Percentiles rank a stretch among this genome's conserved stretches.
phyloP scores from a whole-genome alignment of 345 rosid genomes.

The Microcos paniculata region DNA sequence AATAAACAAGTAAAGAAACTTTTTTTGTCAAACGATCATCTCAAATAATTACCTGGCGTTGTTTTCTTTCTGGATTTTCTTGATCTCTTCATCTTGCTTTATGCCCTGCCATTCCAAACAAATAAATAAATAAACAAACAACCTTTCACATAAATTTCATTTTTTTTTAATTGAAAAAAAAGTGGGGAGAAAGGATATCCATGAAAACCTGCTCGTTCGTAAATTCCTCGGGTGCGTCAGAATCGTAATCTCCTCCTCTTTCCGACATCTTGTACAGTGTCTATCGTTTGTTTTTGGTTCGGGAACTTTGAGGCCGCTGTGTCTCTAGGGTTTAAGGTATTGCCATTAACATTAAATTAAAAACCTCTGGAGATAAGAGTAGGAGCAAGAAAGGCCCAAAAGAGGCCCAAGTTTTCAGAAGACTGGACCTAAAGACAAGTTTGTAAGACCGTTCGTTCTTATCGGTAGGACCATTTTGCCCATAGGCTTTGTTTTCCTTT shows the following conservation, averaged over 20 bases:
- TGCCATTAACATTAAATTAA: background rate
- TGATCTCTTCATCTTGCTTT: slow-evolving; percentile 56
- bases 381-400: background rate
- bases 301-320: background rate
- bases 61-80: slow-evolving; percentile 58
- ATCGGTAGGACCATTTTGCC: too few species aligned
- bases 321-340: slow-evolving; percentile 29
- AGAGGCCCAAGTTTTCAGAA: background rate
- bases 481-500: background rate
- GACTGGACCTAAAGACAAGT: background rate
- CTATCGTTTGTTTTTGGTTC: background rate
- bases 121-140: background rate
- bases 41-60: slow-evolving; percentile 47
- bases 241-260: slow-evolving; percentile 49
- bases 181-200: background rate
- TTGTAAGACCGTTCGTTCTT: too few species aligned
- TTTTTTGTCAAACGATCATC: background rate
- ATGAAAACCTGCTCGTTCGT: slow-evolving; percentile 66
- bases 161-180: background rate
- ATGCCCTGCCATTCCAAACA: slow-evolving; percentile 45
- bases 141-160: background rate
- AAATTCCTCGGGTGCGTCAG: slow-evolving; percentile 80
- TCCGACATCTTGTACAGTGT: slow-evolving; percentile 39
- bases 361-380: background rate
- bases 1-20: background rate